These are phyloP conservation scores for Leccinellum luteum DNA, from an alignment of 768 basidiomycete genomes.

Conservation along the genomic window DNA sequence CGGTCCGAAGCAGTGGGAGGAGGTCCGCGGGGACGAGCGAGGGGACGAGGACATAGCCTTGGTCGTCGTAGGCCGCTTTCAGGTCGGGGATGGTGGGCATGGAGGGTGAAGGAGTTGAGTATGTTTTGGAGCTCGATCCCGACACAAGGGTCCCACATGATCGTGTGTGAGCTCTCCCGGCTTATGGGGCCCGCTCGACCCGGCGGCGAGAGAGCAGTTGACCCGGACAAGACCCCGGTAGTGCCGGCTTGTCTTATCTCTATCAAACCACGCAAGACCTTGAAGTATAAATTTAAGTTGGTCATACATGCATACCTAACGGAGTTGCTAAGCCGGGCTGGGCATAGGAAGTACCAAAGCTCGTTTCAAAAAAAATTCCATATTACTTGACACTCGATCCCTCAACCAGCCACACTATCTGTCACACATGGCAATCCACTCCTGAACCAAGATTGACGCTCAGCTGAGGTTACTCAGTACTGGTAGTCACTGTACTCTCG, in stretches of 20 bases:
- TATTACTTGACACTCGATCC: neutral
- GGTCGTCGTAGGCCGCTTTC: slow-evolving; percentile 53
- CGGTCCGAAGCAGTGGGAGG: slow-evolving; percentile 41
- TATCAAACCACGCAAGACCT: neutral
- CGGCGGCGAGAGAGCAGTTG: neutral
- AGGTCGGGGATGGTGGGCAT: slow-evolving; percentile 16
- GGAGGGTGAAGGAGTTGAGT: neutral
- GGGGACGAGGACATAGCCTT: slow-evolving; percentile 66
- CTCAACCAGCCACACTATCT: neutral
- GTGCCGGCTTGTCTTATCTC: neutral
- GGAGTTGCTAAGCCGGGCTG: neutral
- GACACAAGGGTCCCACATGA: neutral
- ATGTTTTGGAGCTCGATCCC: neutral
- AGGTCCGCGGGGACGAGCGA: slow-evolving; percentile 46
- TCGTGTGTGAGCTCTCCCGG: neutral
- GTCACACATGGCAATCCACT: neutral
- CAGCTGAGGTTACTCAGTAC: neutral
- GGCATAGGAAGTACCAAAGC: neutral
- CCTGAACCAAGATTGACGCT: neutral
- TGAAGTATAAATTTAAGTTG: neutral
- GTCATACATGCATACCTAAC: too few relatives aligned
- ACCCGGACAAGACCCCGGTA: neutral
- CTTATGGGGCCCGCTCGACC: neutral
- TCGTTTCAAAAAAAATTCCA: neutral
- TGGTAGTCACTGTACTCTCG: neutral